Evolutionary conservation across 169 alveolate genomes (phyloP), one percentile per base, ranked within the genome.

Genomic region (Amoebophrya sp.): DNA sequence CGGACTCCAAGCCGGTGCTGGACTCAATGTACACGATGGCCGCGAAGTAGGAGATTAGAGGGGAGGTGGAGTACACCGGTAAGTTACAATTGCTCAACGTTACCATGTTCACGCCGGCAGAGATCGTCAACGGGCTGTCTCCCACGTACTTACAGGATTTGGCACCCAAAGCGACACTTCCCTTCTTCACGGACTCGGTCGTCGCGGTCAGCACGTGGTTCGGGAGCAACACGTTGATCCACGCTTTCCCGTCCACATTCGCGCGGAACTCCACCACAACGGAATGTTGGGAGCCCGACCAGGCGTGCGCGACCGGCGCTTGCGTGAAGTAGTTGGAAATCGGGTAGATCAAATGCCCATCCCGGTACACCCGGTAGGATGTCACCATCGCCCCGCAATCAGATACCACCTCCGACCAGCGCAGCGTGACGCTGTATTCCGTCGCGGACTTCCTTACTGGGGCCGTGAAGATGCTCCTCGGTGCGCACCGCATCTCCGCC

Each of bases 401-500:
- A 77, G 89, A 90, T 0, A 90, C 93, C 1, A 90, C 89, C 92
- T 92, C 93, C 2, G 93, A 90, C 93, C 93, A 92, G 0, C 89
- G 91, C 25, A 92, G 32, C 38, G 93, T 0, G 39, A 92, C 55
- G 77, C 90, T 53, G 89, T 88, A 92, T 0, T 90, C 91, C 39
- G 91, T 92, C 23, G 91, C 93, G 14, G 93, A 33, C 3, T 39
- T 77, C 83, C 89, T 47, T 54, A 77, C 89, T 33, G 93, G 93
- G 77, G 93, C 91, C 12, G 93, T 89, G 40, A 92, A 90, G 77
- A 92, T 25, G 40, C 77, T 40, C 77, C 93, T 89, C 29, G 94
- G 94, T 0, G 91, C 90, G 77, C 94, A 92, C 2, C 92, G 89
- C 94, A 92, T 92, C 90, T 90, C 92, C 38, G 94, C 94, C 35